Base-by-base conservation (phyloP, 2,329 filamentous ascomycete genomes). In the Eutypa lata region DNA sequence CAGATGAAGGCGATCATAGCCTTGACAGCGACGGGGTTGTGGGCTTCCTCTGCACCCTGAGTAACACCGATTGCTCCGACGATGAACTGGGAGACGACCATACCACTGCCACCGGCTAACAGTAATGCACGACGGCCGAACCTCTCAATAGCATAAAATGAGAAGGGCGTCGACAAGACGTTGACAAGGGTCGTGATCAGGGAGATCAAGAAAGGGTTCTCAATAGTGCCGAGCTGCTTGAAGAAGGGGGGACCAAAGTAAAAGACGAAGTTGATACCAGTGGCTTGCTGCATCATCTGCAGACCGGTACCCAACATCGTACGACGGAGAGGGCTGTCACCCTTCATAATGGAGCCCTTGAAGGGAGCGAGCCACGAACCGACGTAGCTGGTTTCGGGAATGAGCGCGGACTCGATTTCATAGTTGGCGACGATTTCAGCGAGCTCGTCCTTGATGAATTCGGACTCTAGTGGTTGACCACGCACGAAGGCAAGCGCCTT, bases 171-270 rank as follows among this genome's bases (percentile, higher is more conserved):
- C 14, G 84, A 86, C 70, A 76, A 74, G 50, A 90, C 87, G 70
- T 91, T 91, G 73, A 91, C 86, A n/a, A 89, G 76, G 48, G 86
- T 89, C 59, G 86, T 88, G 71, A 91, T 83, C 62, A 91, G 75
- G 52, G 81, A 83, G 68, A 90, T 86, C 62, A 90, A 71, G 77
- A 91, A 91, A 19, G 82, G 78, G 72, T 90, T 85, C 38, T 66
- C 58, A 62, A 90, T 86, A 49, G 82, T 83, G 61, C 81, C 81
- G 33, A 84, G 80, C 48, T 82, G 78, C 63, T 82, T 75, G 74
- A 91, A 87, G 79, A 90, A 90, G 40, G 84, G 81, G 40, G 85
- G 86, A 47, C 85, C 86, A 67, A 81, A 86, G 70, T 86, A 85
- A 75, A 88, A 89, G 73, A 90, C 84, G 71, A 90, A 90, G 76